Percentiles rank a stretch among this genome's conserved stretches.
These are phyloP conservation scores for Sphaerulina vaccinii DNA, from an alignment of 2,329 filamentous ascomycete genomes.

Conservation along the genomic window DNA sequence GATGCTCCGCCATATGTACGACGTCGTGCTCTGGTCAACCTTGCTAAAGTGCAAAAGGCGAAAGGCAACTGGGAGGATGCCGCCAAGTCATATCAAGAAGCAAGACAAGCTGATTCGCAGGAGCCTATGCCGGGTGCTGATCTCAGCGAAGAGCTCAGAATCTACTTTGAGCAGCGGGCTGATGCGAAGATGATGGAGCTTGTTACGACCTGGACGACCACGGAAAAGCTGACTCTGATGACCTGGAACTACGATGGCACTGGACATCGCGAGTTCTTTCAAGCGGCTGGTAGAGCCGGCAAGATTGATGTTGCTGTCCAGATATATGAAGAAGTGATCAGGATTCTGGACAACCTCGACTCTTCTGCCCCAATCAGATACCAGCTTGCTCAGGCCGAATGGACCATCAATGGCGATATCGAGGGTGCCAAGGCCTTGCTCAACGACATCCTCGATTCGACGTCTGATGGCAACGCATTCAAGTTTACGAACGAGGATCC, in stretches of 20 bases:
- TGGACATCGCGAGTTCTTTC: slow-evolving; percentile 1
- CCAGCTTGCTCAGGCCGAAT: slow-evolving; percentile 5
- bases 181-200: slow-evolving; percentile 5
- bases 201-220: slow-evolving; percentile 7
- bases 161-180: slow-evolving; percentile 3
- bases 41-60: slow-evolving; percentile 6
- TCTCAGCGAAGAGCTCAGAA: slow-evolving; percentile 2
- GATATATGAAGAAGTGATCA: slow-evolving; percentile 9
- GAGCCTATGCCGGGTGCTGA: slow-evolving; percentile 10
- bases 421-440: slow-evolving; percentile 9
- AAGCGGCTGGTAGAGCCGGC: slow-evolving; percentile 2
- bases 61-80: not conserved
- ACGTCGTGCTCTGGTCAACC: slow-evolving; percentile 1
- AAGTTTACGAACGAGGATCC: slow-evolving; percentile 11
- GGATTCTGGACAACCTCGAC: slow-evolving; percentile 5
- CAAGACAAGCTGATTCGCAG: slow-evolving; percentile 5
- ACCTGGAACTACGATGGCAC: slow-evolving; percentile 9
- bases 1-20: not conserved
- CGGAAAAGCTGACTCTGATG: slow-evolving; percentile 8
- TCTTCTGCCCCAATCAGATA: slow-evolving; percentile 4
- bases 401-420: slow-evolving; percentile 3
- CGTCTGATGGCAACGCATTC: not conserved
- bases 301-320: not conserved
- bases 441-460: slow-evolving; percentile 6
- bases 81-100: slow-evolving; percentile 1